Conservation (phyloP, 75 land plant species). For the Selaginella tamariscina region DNA sequence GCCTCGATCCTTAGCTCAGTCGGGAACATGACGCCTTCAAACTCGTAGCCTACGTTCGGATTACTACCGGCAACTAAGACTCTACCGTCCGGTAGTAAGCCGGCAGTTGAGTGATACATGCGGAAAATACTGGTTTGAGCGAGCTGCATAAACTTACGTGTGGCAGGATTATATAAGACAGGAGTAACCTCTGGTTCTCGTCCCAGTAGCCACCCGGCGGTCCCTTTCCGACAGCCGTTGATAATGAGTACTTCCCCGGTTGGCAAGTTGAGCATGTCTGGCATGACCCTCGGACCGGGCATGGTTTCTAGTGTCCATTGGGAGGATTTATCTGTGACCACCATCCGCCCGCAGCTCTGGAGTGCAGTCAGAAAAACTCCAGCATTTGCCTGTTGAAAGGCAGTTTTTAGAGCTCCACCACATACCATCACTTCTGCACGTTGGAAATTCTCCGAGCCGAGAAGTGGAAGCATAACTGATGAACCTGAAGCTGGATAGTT, state of each 20-base stretch:
- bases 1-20: conserved; percentile 53
- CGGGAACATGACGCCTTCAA: conserved; percentile 31
- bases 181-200: conserved; percentile 32
- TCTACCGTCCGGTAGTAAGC: conserved; percentile 39
- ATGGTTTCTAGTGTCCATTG: conserved; percentile 51
- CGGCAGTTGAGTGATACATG: conserved; percentile 52
- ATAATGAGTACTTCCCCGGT: conserved; percentile 55
- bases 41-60: conserved; percentile 35
- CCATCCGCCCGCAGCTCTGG: conserved; percentile 18
- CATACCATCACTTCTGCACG: conserved; percentile 34
- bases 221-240: conserved; percentile 45
- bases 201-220: conserved; percentile 51
- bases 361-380: not conserved
- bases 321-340: conserved; percentile 22
- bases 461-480: conserved; percentile 36
- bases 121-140: conserved; percentile 28
- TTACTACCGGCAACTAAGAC: conserved; percentile 49
- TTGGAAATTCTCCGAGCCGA: conserved; percentile 17
- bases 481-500: conserved; percentile 34
- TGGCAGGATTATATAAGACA: conserved; percentile 26
- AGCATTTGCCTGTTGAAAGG: not conserved
- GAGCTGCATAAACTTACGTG: conserved; percentile 14
- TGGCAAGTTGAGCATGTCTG: conserved; percentile 63
- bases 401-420: conserved; percentile 25
- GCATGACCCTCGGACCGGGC: conserved; percentile 59